Base-by-base conservation (phyloP, 768 basidiomycete genomes). In the Kwoniella shandongensis region DNA sequence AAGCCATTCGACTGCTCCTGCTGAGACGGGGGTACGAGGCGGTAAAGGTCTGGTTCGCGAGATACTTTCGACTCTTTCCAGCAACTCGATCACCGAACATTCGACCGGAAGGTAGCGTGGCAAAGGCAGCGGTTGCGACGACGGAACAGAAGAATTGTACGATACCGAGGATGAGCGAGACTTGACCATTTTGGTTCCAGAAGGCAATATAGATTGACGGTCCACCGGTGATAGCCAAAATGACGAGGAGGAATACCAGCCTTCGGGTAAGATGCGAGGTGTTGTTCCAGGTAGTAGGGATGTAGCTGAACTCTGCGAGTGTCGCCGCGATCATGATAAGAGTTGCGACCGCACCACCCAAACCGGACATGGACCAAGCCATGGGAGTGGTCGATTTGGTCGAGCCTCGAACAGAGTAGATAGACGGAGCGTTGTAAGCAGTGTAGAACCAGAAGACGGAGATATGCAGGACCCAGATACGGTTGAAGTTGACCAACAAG, bases 41-140 rank as follows among this genome's bases (percentile, higher is more conserved):
- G 0, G 96, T 98, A 79, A 99, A 98, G 0, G 96, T 98, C 76
- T 99, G 96, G 62, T 87, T 92, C 7, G 96, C 96, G 42, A 99
- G 88, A 76, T 99, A 98, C 74, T 99, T 99, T 63, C 96, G 81
- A 13, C 86, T 87, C 79, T 94, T 97, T 48, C 94, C 88, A 0
- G 88, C 90, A 0, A 99, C 96, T 52, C 94, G 85, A 76, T 99
- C 96, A 29, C 96, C 96, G 72, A 99, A 99, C 91, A 98, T 97
- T 18, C 94, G 86, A 0, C 92, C 96, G 0, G 92, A 96, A 0
- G 96, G 96, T 78, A 99, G 84, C 72, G 90, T 81, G 23, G 89
- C 84, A 75, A 98, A 98, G 7, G 93, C 81, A 50, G 93, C 79
- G 1, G 90, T 90, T 7, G 88, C 89, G 51, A 85, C 78, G 47